A percentile compares a stretch with the other conserved stretches of the same genome.
These are phyloP conservation scores for Ceratobasidium sp. DNA, from an alignment of 1,284 basidiomycete genomes.

Conservation along the genomic window DNA sequence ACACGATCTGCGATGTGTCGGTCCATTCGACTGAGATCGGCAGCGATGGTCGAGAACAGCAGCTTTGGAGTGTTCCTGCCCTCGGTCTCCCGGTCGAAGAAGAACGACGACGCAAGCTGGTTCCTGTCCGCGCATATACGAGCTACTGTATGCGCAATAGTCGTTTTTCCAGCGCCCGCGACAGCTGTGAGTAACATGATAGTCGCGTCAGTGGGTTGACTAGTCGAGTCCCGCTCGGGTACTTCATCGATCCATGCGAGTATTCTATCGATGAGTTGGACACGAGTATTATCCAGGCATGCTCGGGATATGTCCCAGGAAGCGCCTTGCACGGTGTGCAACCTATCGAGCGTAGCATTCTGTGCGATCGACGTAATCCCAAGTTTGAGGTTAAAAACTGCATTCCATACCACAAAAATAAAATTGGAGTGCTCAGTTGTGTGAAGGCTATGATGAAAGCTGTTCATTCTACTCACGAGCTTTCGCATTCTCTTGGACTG, in stretches of 20 bases:
- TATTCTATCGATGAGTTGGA: background rate
- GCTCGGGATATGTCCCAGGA: slow-evolving; percentile 7
- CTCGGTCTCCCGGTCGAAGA: background rate
- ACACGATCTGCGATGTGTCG: background rate
- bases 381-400: no score
- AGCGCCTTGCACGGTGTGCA: background rate
- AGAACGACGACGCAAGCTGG: no score
- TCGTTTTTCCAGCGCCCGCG: no score
- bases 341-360: background rate
- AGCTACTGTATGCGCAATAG: no score
- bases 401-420: no score
- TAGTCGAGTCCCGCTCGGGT: background rate
- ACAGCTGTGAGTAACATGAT: no score
- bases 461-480: background rate
- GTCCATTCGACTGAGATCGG: background rate
- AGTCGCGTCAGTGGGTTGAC: background rate
- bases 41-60: slow-evolving; percentile 1
- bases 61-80: background rate
- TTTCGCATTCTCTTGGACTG: background rate
- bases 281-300: slow-evolving; percentile 4
- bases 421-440: no score
- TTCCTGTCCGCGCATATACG: no score
- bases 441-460: background rate
- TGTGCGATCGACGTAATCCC: background rate
- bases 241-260: background rate